A percentile compares a stretch with the other conserved stretches of the same genome.
Evolutionary conservation across 495 filamentous ascomycete genomes (phyloP).

Genomic region (Neurospora africana): DNA sequence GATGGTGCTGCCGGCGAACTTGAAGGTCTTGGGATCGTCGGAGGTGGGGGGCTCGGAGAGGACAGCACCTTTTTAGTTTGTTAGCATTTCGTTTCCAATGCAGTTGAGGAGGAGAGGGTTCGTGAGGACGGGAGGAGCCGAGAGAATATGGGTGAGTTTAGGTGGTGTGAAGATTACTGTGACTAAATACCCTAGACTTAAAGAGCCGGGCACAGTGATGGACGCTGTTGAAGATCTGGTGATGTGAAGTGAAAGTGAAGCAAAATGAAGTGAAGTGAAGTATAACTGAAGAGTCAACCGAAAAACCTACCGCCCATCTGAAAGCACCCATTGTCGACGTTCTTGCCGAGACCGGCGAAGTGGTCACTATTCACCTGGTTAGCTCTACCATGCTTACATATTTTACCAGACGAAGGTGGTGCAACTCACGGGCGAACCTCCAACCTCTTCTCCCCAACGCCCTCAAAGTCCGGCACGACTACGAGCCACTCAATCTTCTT

Average conservation of each 20-base stretch:
- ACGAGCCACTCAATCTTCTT: constrained; percentile 73
- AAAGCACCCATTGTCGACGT: constrained; percentile 35
- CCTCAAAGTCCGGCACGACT: constrained; percentile 68
- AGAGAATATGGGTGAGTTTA: too few species aligned
- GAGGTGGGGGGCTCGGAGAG: constrained; percentile 56
- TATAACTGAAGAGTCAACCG: neutral
- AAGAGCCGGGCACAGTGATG: too few species aligned
- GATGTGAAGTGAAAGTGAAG: too few species aligned
- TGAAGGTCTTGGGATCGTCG: constrained; percentile 44
- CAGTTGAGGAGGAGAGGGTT: too few species aligned
- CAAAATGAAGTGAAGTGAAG: neutral
- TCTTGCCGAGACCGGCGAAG: constrained; percentile 38
- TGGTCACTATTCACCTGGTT: too few species aligned
- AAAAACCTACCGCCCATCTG: constrained; percentile 45
- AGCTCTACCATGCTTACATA: too few species aligned
- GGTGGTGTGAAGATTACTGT: too few species aligned
- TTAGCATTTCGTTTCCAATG: neutral
- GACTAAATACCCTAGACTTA: too few species aligned
- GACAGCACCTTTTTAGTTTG: constrained; percentile 46
- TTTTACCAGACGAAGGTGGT: too few species aligned
- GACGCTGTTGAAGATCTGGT: too few species aligned
- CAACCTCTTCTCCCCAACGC: constrained; percentile 54
- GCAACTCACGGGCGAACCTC: constrained; percentile 42
- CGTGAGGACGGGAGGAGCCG: too few species aligned
- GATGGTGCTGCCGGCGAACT: constrained; percentile 62